A percentile compares a stretch with the other conserved stretches of the same genome.
Evolutionary conservation across 192 early-diverging fungal genomes (phyloP).

Genomic region (Coemansia sp.): DNA sequence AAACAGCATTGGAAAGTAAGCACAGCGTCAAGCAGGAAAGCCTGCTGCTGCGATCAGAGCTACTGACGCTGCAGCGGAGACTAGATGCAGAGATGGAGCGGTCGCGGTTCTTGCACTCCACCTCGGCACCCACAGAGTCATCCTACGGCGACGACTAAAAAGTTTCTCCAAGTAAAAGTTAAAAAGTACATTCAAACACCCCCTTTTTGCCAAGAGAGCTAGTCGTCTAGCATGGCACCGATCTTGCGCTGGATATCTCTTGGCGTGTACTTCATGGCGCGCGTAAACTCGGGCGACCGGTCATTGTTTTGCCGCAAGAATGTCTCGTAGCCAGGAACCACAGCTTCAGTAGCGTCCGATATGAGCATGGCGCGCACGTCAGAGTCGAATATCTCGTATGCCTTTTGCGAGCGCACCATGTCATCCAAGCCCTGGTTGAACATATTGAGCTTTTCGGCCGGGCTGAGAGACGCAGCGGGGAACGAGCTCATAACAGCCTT

Average conservation of each 20-base stretch:
- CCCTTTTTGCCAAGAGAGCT: not conserved
- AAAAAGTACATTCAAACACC: not conserved
- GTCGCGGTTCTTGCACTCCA: slow-evolving; percentile 37
- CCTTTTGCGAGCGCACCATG: slow-evolving; percentile 46
- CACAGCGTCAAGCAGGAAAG: slow-evolving; percentile 53
- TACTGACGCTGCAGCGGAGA: slow-evolving; percentile 46
- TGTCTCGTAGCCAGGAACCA: slow-evolving; percentile 43
- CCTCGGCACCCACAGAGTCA: slow-evolving; percentile 12
- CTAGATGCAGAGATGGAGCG: slow-evolving; percentile 53
- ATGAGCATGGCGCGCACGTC: slow-evolving; percentile 46
- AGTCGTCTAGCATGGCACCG: slow-evolving; percentile 45
- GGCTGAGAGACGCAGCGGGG: slow-evolving; percentile 39
- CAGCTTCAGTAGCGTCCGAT: slow-evolving; percentile 39
- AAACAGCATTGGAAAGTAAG: slow-evolving; percentile 39
- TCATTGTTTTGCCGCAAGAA: slow-evolving; percentile 49
- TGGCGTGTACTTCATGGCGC: slow-evolving; percentile 49
- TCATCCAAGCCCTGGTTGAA: slow-evolving; percentile 52
- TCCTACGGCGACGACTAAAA: slow-evolving; percentile 1
- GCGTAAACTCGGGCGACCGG: slow-evolving; percentile 45
- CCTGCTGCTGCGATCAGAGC: slow-evolving; percentile 46
- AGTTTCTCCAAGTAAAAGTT: not conserved
- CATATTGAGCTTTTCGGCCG: slow-evolving; percentile 44
- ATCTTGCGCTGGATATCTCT: slow-evolving; percentile 47
- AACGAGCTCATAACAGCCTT: slow-evolving; percentile 52
- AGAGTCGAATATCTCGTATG: slow-evolving; percentile 45